Evolutionary conservation across 169 alveolate species (phyloP), one percentile per base, ranked within the genome.

Genomic region (Eimeria zaria): DNA sequence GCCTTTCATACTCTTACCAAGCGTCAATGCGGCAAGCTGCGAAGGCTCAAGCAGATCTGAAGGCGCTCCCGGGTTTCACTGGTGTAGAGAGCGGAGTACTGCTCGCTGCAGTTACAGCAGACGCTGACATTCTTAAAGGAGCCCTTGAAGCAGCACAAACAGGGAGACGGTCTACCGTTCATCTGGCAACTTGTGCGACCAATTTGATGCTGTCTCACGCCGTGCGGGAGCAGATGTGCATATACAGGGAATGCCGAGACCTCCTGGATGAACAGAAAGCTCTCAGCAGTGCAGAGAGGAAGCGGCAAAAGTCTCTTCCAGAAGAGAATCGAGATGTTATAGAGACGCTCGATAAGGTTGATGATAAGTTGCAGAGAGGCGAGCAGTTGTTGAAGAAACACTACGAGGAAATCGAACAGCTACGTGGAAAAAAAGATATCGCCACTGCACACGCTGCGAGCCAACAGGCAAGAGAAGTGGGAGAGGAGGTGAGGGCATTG

Each of bases 181-280:
- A 76, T 3, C 22, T 76, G 62, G 18, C 14, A 46, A 24, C 33
- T 44, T 16, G 27, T 76, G 87, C 62, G 33, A 46, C 60, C 6
- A 11, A 36, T 0, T 39, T 41, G 58, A 20, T 76, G 87, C 27
- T 76, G 55, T 76, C 87, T 20, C 87, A 76, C 24, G 6, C 22
- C 33, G 62, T 27, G 33, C 46, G 87, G 39, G 62, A 76, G 62
- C 87, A 76, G 55, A 20, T 27, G 1, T 7, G 24, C 39, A 22
- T 22, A 20, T 27, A 44, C 62, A 39, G 87, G 87, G 60, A 76
- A 44, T 76, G 87, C 27, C 55, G 87, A 76, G 87, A 76, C 62
- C 87, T 41, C 27, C 39, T 76, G 14, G 62, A 44, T 4, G 87
- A n/a, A 39, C 62, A 44, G 36, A 39, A 12, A 11, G 5, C 46